Base-by-base conservation (phyloP, 768 basidiomycete species). In the Mrakia hoshinonis region DNA sequence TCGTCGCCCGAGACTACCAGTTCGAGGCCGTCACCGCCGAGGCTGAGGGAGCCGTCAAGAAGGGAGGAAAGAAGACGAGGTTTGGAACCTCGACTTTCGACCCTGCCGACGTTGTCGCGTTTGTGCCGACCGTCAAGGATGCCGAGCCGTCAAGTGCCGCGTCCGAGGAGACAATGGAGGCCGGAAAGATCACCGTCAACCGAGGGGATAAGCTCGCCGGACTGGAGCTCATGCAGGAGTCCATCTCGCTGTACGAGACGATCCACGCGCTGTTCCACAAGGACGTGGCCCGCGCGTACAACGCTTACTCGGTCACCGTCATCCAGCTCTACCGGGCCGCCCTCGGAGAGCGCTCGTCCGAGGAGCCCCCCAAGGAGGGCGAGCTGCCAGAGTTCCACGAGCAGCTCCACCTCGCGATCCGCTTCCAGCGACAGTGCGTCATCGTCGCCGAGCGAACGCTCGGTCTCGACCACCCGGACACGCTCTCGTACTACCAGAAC, bases 211-310 rank as follows among this genome's bases (percentile, higher is more conserved):
- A 78, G 66, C 79, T 79, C 24, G 74, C 78, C 24, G 82, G 82
- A 34, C 78, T 81, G 47, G 81, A 81, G 68, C 76, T 82, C 73
- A 77, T 80, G 74, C 77, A 79, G 38, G 82, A 83, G 66, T 80
- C 76, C 43, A 76, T 82, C 34, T 78, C 78, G 69, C 72, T 79
- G 29, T 81, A 80, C 77, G 81, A 83, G 76, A 80, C 80, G 70
- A 79, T 82, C 64, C 81, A 80, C 74, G 80, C 81, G 6, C 74
- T 80, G 55, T 77, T 82, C 34, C 82, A 83, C 76, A 80, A 81
- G 31, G 81, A 82, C 69, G 79, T 81, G 29, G 81, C 81, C 0
- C 67, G 74, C 13, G 79, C 79, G 26, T 82, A 81, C 78, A 81
- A 81, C 76, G 70, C 76, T 46, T 80, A 82, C 71, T 80, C 81